Evolutionary conservation across 2,329 filamentous ascomycete species (phyloP).

Genomic region (Plectosphaerella cucumerina): DNA sequence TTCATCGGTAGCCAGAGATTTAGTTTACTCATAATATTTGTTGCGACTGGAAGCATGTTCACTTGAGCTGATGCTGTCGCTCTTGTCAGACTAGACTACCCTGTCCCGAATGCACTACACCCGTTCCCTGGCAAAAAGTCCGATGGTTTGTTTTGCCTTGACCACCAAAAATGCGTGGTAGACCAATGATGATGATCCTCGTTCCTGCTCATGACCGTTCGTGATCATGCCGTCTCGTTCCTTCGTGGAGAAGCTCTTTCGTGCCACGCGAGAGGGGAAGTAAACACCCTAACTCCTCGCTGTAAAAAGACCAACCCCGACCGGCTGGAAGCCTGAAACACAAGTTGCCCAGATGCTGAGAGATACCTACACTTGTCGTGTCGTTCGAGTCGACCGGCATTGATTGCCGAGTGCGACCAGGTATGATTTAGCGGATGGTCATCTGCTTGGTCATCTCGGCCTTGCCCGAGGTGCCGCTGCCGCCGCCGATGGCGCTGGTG

Average conservation of each 20-base stretch:
- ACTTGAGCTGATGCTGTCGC: neutral
- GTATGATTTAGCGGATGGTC: constrained; percentile 69
- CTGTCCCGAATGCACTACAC: neutral
- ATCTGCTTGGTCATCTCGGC: constrained; percentile 90
- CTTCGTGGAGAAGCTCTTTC: constrained; percentile 43
- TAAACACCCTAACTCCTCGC: constrained; percentile 48
- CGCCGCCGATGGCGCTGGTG: constrained; percentile 61
- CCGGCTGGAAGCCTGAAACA: constrained; percentile 30
- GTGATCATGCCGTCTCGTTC: constrained; percentile 14
- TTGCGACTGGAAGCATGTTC: neutral
- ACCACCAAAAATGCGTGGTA: neutral
- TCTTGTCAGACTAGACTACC: neutral
- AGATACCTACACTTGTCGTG: constrained; percentile 42
- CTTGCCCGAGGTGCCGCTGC: constrained; percentile 68
- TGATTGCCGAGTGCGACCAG: constrained; percentile 5
- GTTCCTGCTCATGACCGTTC: constrained; percentile 1
- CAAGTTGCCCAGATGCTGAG: constrained; percentile 32
- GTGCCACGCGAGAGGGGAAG: constrained; percentile 39
- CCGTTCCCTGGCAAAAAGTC: neutral
- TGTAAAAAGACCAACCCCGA: constrained; percentile 32
- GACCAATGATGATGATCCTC: constrained; percentile 1
- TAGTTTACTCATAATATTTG: neutral
- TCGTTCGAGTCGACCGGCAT: neutral
- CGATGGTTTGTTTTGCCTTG: neutral
- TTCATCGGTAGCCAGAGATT: no score